Evolutionary conservation across 2,329 filamentous ascomycete species (phyloP), one percentile per base, ranked within the genome.

Genomic region (Colletotrichum navitas): DNA sequence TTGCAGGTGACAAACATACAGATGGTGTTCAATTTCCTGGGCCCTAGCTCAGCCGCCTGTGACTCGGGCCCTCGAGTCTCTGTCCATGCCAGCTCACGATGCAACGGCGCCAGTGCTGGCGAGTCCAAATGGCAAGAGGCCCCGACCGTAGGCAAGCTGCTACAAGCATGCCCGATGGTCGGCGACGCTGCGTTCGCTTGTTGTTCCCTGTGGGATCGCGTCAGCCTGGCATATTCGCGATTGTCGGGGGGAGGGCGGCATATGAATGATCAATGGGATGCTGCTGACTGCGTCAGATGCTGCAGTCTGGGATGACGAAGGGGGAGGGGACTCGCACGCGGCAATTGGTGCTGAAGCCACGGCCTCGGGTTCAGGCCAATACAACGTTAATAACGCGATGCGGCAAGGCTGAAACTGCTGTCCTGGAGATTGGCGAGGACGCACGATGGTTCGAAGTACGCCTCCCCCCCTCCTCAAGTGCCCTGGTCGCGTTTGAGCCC

Each of bases 401-500:
- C 18, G 32, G 43, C 49, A 24, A 39, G 41, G 55, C 64, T 58
- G 63, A 24, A 29, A 58, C 55, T 18, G 29, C 18, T 34, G 21
- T 24, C 63, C 24, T 58, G 49, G 36, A 43, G 56, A 56, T 41
- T 24, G 41, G 24, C 32, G 49, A 32, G n/a, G 24, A 36, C 10
- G 8, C 36, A 24, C 34, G 36, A 56, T 47, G 68, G 63, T 71
- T 68, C 64, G 56, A 66, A 34, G 63, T 21, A 21, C 10, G 52
- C 29, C 34, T 12, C 21, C 43, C 18, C 21, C 43, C 10, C 21
- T 21, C 10, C 10, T 12, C 36, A 45, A 51, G 58, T 51, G 41
- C 21, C 39, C 3, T 34, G 56, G 56, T 58, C 68, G 54, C 68
- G 64, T 49, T 71, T 63, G 68, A 63, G 43, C 43, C 58, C 58